Base-by-base conservation (phyloP, 371 early-diverging fungal species). In the Parasitella parasitica region DNA sequence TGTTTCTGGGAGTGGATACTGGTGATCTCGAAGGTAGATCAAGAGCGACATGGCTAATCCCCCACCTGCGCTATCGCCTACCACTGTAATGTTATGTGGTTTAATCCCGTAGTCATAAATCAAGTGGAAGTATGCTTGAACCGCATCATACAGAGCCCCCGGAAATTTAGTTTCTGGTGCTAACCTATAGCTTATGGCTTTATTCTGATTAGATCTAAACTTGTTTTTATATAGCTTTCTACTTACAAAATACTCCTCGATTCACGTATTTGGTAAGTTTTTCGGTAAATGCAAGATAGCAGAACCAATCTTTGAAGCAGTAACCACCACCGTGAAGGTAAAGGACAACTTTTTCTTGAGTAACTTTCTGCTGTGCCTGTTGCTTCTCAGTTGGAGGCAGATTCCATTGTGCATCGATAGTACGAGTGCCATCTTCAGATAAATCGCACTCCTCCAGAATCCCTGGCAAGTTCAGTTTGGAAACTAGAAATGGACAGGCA, bases 11-110 rank as follows among this genome's bases (percentile, higher is more conserved):
- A 72, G 57, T 6, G 72, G 75, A 12, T 70, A 61, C 12, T 67
- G 68, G n/a, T 74, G 75, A 58, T 79, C 75, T 58, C 64, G 74
- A 66, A 72, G 75, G 51, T 63, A 75, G 52, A 59, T 27, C 60
- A 77, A 74, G 41, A 67, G 75, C 28, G 57, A 70, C 66, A 62
- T 73, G 6, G 54, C 71, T 52, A 51, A 71, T 18, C 81, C 77
- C 13, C 88, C 86, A 11, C 92, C 92, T 4, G 92, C 91, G 26
- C 87, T 86, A 64, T 92, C 93, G 4, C 93, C 94, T 60, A 81
- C 72, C 20, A 93, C 48, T 18, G 87, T 67, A 39, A 93, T 85
- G 39, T 89, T 76, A 20, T 74, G 66, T 0, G 83, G 81, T 37
- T 79, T 59, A 34, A 86, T 43, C 3, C 73, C 70, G 11, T 63